These are phyloP conservation scores for Eremothecium cymbalariae DNA, from an alignment of 1,139 yeast species.

Conservation along the genomic window DNA sequence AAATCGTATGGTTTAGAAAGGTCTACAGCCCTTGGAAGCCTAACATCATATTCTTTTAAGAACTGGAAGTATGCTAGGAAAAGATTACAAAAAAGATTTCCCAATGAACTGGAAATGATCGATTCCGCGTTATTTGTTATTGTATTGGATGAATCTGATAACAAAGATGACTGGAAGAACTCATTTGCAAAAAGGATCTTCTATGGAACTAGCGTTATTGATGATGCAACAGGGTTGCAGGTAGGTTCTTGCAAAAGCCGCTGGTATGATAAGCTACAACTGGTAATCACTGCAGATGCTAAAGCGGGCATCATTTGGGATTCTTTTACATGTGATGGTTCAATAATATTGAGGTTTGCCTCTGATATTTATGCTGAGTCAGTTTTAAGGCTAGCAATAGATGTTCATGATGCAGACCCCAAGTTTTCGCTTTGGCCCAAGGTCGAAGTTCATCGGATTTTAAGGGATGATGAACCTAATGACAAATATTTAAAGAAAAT, in stretches of 20 bases:
- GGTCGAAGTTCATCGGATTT: conserved; percentile 27
- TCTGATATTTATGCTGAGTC: conserved; percentile 72
- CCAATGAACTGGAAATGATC: conserved; percentile 39
- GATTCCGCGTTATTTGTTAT: conserved; percentile 62
- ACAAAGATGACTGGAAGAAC: conserved; percentile 40
- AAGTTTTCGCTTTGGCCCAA: conserved; percentile 51
- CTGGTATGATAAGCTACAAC: conserved; percentile 71
- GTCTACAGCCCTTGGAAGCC: conserved; percentile 52
- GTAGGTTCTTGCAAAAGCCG: conserved; percentile 69
- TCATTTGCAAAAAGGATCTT: conserved; percentile 44
- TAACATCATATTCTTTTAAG: conserved; percentile 59
- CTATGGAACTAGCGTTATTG: conserved; percentile 56
- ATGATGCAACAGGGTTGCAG: conserved; percentile 49
- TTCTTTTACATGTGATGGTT: conserved; percentile 70
- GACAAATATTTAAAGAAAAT: conserved; percentile 33
- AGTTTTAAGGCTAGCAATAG: conserved; percentile 59
- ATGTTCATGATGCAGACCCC: conserved; percentile 57
- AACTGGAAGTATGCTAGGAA: conserved; percentile 55
- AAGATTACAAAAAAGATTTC: conserved; percentile 39
- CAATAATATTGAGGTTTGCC: conserved; percentile 63
- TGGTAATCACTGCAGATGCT: conserved; percentile 59
- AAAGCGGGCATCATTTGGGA: conserved; percentile 74
- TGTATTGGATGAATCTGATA: conserved; percentile 55
- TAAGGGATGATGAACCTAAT: conserved; percentile 33
- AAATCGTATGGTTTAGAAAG: conserved; percentile 38